phyloP scores from a whole-genome alignment of 345 rosid species.

The Anastatica hierochuntica region DNA sequence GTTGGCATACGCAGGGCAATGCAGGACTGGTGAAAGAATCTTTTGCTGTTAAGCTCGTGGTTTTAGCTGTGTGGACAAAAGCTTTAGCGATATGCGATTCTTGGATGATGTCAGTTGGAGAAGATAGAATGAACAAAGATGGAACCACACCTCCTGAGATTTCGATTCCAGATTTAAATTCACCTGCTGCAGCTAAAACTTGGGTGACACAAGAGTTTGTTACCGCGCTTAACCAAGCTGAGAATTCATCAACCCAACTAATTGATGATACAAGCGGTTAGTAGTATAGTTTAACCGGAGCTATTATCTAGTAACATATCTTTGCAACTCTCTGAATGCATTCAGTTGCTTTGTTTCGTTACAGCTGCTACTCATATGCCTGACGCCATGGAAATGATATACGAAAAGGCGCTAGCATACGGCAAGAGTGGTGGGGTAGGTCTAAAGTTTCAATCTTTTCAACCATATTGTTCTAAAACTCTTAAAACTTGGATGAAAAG shows the following conservation, averaged over 20 bases:
- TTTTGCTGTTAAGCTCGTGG: constrained; percentile 55
- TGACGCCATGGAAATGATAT: constrained; percentile 66
- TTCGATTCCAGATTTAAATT: constrained; percentile 27
- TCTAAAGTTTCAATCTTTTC: too few species aligned
- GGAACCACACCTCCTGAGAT: constrained; percentile 14
- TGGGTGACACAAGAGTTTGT: constrained; percentile 61
- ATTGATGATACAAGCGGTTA: constrained; percentile 47
- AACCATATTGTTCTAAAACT: too few species aligned
- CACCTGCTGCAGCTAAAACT: constrained; percentile 32
- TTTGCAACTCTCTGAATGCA: constrained; percentile 1
- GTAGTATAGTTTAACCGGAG: constrained; percentile 16
- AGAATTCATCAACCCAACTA: constrained; percentile 43
- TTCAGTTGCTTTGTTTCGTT: constrained; percentile 17
- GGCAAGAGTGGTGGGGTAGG: constrained; percentile 66
- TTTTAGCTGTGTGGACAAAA: constrained; percentile 66
- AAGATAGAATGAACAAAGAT: constrained; percentile 20
- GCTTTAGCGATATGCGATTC: constrained; percentile 45
- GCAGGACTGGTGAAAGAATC: constrained; percentile 51
- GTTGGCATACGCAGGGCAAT: constrained; percentile 39
- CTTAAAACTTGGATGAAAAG: too few species aligned
- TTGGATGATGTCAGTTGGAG: constrained; percentile 36
- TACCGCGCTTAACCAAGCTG: constrained; percentile 44
- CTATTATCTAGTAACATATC: too few species aligned
- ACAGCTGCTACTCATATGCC: constrained; percentile 65
- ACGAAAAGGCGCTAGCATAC: constrained; percentile 42